These are phyloP conservation scores for Henningerozyma blattae DNA, from an alignment of 805 yeast species.

Conservation along the genomic window DNA sequence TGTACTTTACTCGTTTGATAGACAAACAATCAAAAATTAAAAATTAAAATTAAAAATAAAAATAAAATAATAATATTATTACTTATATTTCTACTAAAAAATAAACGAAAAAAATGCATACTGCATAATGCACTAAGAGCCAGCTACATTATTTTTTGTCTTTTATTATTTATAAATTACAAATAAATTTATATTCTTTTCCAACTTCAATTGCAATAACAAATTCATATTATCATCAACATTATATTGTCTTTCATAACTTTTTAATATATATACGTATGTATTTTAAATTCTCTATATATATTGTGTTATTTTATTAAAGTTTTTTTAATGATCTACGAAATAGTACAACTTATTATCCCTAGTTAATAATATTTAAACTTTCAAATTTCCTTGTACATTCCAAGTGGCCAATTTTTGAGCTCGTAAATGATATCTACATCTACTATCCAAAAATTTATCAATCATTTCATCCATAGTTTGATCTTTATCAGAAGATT, in stretches of 20 bases:
- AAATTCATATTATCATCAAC: neutral
- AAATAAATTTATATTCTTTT: too few relatives aligned
- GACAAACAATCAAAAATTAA: too few relatives aligned
- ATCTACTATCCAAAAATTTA: constrained; percentile 31
- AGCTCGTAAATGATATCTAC: constrained; percentile 31
- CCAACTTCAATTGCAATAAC: neutral
- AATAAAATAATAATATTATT: too few relatives aligned
- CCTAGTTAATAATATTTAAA: constrained; percentile 1
- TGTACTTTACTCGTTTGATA: neutral
- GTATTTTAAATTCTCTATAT: neutral
- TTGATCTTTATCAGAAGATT: constrained; percentile 6
- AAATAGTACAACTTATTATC: neutral
- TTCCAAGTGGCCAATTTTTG: constrained; percentile 38
- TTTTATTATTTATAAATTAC: too few relatives aligned
- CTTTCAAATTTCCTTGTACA: constrained; percentile 11
- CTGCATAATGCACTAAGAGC: too few relatives aligned
- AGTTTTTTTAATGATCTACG: too few relatives aligned
- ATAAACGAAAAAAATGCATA: too few relatives aligned
- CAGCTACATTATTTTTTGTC: too few relatives aligned
- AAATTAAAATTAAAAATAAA: too few relatives aligned
- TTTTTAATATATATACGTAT: too few relatives aligned
- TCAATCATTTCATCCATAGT: constrained; percentile 29
- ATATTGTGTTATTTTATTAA: neutral
- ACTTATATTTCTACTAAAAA: too few relatives aligned
- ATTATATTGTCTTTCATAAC: neutral